Conservation (phyloP, 768 basidiomycete genomes). For the Russula dissimulans region DNA sequence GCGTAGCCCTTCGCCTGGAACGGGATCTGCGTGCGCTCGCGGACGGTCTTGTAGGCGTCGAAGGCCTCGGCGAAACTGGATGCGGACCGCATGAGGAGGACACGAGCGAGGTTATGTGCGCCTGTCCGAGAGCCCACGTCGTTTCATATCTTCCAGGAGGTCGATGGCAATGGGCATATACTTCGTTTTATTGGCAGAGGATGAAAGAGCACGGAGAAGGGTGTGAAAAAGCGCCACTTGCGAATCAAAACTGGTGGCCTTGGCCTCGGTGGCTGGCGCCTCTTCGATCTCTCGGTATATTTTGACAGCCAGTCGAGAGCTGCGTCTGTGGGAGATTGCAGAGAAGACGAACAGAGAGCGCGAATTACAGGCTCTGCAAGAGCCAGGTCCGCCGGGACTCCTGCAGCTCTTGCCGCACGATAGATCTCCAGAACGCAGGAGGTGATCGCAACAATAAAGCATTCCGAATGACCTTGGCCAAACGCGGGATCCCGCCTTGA, state of each 20-base stretch:
- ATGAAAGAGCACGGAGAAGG: conserved; percentile 29
- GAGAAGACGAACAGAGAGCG: conserved; percentile 35
- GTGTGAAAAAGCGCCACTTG: conserved; percentile 40
- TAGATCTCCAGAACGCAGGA: conserved; percentile 42
- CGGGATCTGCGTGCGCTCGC: conserved; percentile 22
- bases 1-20: conserved; percentile 54
- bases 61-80: conserved; percentile 50
- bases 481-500: conserved; percentile 35
- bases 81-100: conserved; percentile 59
- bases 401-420: conserved; percentile 33
- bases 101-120: conserved; percentile 44
- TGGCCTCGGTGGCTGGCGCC: not conserved
- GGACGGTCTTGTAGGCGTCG: conserved; percentile 43
- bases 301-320: conserved; percentile 44
- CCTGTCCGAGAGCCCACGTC: conserved; percentile 38
- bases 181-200: conserved; percentile 36
- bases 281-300: conserved; percentile 40
- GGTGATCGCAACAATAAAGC: conserved; percentile 32
- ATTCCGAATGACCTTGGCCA: conserved; percentile 52
- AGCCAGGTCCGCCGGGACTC: conserved; percentile 39
- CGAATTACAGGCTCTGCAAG: conserved; percentile 49
- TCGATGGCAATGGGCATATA: conserved; percentile 39
- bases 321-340: conserved; percentile 31
- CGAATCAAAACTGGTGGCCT: not conserved
- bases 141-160: conserved; percentile 60